Percentiles rank a stretch among this genome's conserved stretches.
Conservation (phyloP, 2,329 filamentous ascomycete species). For the Hortaea werneckii region DNA sequence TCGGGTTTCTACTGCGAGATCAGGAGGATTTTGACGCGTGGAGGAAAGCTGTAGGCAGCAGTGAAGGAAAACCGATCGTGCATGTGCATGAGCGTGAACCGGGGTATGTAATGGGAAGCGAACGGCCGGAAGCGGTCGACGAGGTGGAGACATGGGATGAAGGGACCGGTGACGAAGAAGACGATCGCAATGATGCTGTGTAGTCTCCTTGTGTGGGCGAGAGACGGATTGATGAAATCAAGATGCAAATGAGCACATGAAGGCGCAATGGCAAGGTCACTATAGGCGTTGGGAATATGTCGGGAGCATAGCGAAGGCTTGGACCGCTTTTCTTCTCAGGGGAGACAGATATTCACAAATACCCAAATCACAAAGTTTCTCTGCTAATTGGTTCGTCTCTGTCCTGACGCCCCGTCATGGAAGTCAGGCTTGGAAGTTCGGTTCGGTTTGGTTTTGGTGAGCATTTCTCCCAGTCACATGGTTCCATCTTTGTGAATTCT, state of each 20-base stretch:
- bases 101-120: constrained; percentile 39
- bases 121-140: constrained; percentile 66
- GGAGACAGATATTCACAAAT: too few species aligned
- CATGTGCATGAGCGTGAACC: constrained; percentile 68
- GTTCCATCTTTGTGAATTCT: too few species aligned
- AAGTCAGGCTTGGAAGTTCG: too few species aligned
- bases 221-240: neutral
- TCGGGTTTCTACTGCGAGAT: constrained; percentile 78
- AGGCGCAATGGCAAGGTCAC: neutral
- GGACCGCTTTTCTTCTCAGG: too few species aligned
- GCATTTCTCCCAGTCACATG: too few species aligned
- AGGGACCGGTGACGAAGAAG: constrained; percentile 30
- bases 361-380: too few species aligned
- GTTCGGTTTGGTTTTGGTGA: too few species aligned
- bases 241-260: neutral
- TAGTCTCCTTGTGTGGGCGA: neutral
- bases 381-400: too few species aligned
- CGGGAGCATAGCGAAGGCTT: too few species aligned
- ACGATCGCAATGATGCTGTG: neutral
- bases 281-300: neutral
- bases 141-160: constrained; percentile 87
- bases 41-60: constrained; percentile 44
- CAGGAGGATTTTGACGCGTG: constrained; percentile 77
- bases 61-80: constrained; percentile 68
- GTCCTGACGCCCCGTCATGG: too few species aligned